Base-by-base conservation (phyloP, 2,329 filamentous ascomycete species). In the Pestalotiopsis sp. region DNA sequence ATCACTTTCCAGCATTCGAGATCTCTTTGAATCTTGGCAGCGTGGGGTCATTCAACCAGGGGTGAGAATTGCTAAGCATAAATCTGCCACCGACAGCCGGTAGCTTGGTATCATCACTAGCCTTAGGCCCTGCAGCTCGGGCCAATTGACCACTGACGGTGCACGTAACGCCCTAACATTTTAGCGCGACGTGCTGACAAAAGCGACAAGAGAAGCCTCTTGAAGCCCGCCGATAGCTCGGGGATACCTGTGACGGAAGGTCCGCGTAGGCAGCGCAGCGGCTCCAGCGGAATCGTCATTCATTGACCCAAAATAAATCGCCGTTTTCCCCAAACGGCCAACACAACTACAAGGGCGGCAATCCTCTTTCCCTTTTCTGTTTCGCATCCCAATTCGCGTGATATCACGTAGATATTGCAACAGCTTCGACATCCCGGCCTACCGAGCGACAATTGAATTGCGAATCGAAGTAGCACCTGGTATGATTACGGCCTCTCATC, bases 381-480 rank as follows among this genome's bases (percentile, higher is more conserved):
- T 62, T 38, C 59, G 25, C 25, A 13, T 36, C 25, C 25, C 31
- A 62, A 36, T 36, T 36, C 36, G 59, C 59, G n/a, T 39, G 59
- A 71, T 75, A 75, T 71, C 76, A 73, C 74, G 74, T 76, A n/a
- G 45, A 52, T 52, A 52, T 52, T 52, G 45, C 45, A 52, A n/a
- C 45, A 52, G 45, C 45, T 52, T 20, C 45, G 11, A 52, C 11
- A 4, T 20, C 45, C 66, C 65, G 20, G 63, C 64, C 63, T 68
- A 65, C 61, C 67, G 31, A 36, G 31, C 64, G 71, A 78, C 77
- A 73, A 76, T 74, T 74, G 76, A 73, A 76, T 78, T 63, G 23
- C 52, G 20, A 49, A 67, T 49, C 17, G 9, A 45, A 57, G 49
- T 14, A 56, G 67, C 64, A 57, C 68, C 66, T 77, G 75, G 73